phyloP scores from a whole-genome alignment of 139 green algal genomes.

The Chlamydomonas urium region DNA sequence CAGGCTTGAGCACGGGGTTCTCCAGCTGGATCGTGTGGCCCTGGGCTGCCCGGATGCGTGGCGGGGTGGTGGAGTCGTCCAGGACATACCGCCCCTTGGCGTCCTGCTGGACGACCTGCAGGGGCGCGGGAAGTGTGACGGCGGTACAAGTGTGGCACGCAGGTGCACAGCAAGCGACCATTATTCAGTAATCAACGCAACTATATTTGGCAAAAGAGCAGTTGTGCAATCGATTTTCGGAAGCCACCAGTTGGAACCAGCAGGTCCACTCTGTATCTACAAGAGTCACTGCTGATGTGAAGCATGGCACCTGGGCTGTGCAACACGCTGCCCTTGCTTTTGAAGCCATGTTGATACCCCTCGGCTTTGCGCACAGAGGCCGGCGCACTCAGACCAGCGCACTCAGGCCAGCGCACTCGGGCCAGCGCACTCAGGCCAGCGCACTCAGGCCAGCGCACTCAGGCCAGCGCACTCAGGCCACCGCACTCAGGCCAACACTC shows the following conservation, averaged over 20 bases:
- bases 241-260: background rate
- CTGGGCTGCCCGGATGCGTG: conserved; percentile 51
- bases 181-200: background rate
- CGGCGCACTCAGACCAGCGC: too few species aligned
- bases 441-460: too few species aligned
- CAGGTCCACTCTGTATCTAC: background rate
- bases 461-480: background rate
- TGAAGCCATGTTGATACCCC: too few species aligned
- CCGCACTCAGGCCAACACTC: background rate
- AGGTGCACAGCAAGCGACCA: too few species aligned
- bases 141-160: background rate
- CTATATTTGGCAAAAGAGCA: background rate
- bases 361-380: too few species aligned
- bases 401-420: too few species aligned
- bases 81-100: conserved; percentile 57
- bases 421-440: too few species aligned
- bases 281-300: too few species aligned
- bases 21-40: conserved; percentile 52
- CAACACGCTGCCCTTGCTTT: too few species aligned
- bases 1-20: conserved; percentile 37
- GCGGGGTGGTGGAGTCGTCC: conserved; percentile 28
- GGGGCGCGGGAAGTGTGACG: background rate
- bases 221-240: background rate
- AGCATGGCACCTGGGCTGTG: too few species aligned
- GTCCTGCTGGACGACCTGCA: conserved; percentile 26